A percentile compares a stretch with the other conserved stretches of the same genome.
These are phyloP conservation scores for Cercospora nicotianae DNA, from an alignment of 2,329 filamentous ascomycete species.

Conservation along the genomic window DNA sequence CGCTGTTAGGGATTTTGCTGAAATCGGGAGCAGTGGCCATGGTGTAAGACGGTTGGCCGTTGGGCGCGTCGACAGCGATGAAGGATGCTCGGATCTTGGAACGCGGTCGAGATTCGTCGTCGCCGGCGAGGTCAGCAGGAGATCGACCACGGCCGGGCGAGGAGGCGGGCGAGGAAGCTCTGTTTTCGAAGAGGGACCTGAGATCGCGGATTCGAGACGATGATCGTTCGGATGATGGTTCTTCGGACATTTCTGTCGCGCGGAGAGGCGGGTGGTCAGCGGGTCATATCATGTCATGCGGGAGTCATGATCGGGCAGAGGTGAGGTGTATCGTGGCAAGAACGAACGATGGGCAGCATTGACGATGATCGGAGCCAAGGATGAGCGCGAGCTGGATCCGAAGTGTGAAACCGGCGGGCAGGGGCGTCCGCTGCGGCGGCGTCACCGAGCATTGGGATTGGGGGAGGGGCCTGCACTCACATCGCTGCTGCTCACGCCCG, in stretches of 20 bases:
- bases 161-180: conserved; percentile 34
- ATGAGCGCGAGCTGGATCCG: conserved; percentile 3
- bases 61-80: conserved; percentile 46
- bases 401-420: conserved; percentile 8
- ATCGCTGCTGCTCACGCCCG: conserved; percentile 1
- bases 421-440: background rate
- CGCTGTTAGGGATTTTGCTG: conserved; percentile 17
- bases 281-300: conserved; percentile 3
- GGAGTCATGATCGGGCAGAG: conserved; percentile 2
- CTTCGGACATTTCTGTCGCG: conserved; percentile 47
- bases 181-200: conserved; percentile 52
- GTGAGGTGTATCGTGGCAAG: conserved; percentile 12
- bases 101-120: conserved; percentile 38
- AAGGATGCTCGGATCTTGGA: conserved; percentile 52
- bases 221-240: conserved; percentile 36
- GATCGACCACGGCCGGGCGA: conserved; percentile 45
- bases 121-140: conserved; percentile 38
- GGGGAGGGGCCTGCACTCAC: background rate
- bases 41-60: conserved; percentile 8
- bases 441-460: background rate
- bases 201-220: conserved; percentile 50
- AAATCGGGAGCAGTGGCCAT: conserved; percentile 26
- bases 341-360: background rate
- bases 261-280: conserved; percentile 17
- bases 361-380: conserved; percentile 9